phyloP scores from a whole-genome alignment of 225 moss, liverwort and hornwort genomes.

The Polytrichum commune region DNA sequence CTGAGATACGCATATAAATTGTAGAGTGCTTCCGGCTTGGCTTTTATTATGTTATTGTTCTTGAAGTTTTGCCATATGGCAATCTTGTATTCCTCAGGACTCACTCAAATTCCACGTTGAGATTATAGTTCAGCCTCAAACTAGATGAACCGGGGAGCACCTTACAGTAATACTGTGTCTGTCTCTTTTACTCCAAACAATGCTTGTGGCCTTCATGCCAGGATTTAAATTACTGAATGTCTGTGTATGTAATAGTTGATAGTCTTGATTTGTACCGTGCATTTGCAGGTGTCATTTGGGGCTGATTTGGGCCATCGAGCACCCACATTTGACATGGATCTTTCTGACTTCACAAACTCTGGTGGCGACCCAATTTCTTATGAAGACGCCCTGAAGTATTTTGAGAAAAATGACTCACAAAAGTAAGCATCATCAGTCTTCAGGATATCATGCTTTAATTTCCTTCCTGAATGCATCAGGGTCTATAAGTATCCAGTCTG shows the following conservation, averaged over 20 bases:
- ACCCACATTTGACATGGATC: constrained; percentile 87
- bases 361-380: constrained; percentile 70
- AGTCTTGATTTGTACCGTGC: constrained; percentile 3
- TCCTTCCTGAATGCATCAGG: too few relatives aligned
- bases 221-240: neutral
- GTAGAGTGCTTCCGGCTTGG: too few relatives aligned
- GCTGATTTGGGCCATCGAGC: constrained; percentile 80
- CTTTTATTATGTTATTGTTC: too few relatives aligned
- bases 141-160: neutral
- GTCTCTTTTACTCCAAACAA: too few relatives aligned
- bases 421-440: constrained; percentile 38
- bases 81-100: too few relatives aligned
- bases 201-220: neutral
- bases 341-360: constrained; percentile 75
- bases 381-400: constrained; percentile 65
- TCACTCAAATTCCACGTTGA: too few relatives aligned
- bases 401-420: constrained; percentile 73
- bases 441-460: too few relatives aligned
- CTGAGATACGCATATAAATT: too few relatives aligned
- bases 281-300: constrained; percentile 75
- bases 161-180: too few relatives aligned
- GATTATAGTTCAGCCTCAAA: neutral
- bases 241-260: neutral
- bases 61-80: too few relatives aligned
- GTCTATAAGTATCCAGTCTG: too few relatives aligned